Evolutionary conservation across 176 grass and related monocot genomes (phyloP), one percentile per base, ranked within the genome.

Genomic region (Hordeum marinum): DNA sequence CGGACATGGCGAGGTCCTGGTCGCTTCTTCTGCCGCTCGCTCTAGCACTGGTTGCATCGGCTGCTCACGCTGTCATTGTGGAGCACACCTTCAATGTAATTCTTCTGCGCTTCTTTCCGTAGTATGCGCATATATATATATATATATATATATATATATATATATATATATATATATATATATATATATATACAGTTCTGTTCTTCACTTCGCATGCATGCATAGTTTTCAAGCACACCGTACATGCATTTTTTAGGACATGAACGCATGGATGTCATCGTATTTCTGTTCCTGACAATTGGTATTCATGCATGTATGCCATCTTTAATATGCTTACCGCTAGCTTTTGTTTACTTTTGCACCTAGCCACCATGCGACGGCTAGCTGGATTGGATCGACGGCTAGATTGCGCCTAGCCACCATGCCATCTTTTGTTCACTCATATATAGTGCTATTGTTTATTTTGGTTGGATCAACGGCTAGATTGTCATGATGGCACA

Each of bases 51-150:
- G 3, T 80, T 13, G 43, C 68, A 11, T 80, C 42, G 1, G 68
- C 57, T 25, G 37, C 50, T 12, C 52, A 48, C 1, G 84, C 37
- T 25, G 76, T 65, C 9, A 29, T 72, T 8, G 65, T 79, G 20
- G 84, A 86, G 54, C 84, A 79, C 65, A 86, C 65, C 14, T 79
- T 86, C 65, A 86, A 86, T 48, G 84, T 86, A 85, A 42, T 67
- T 31, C 4, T 67, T 31, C 4, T 29, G 26, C 11, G 8, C 12
- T 54, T 9, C 0, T 8, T 36, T 37, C 6, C n/a, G 8, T 68
- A 11, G 23, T 65, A 13, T 21, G 0, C 59, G 1, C 63, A 17
- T 43, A n/a, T n/a, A n/a, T n/a, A n/a, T n/a, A n/a, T n/a, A n/a
- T n/a, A n/a, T n/a, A n/a, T n/a, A n/a, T n/a, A n/a, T n/a, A n/a